Percentiles rank a stretch among this genome's conserved stretches.
Evolutionary conservation across 495 filamentous ascomycete genomes (phyloP).

Genomic region (Penicillium macrosclerotiorum): DNA sequence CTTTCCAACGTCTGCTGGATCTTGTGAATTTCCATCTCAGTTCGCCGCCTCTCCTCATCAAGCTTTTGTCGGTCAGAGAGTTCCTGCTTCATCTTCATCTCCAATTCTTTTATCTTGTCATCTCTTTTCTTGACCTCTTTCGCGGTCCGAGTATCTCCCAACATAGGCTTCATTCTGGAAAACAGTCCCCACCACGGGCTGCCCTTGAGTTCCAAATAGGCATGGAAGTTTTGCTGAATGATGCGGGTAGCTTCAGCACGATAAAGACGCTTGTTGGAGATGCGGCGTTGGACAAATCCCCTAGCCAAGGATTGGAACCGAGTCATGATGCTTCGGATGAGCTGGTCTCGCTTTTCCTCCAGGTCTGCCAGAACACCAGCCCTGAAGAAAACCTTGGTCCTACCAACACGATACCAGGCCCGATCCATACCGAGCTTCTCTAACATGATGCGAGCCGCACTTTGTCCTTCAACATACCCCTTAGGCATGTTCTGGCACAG

Average conservation of each 20-base stretch:
- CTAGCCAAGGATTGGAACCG: constrained; percentile 91
- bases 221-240: constrained; percentile 88
- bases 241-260: constrained; percentile 92
- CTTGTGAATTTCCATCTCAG: constrained; percentile 80
- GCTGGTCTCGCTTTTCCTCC: constrained; percentile 87
- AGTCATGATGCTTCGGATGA: constrained; percentile 90
- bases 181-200: constrained; percentile 98
- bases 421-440: constrained; percentile 83
- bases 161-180: constrained; percentile 90
- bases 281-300: constrained; percentile 82
- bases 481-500: constrained; percentile 86
- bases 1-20: constrained; percentile 93
- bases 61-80: constrained; percentile 70
- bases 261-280: constrained; percentile 89
- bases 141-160: constrained; percentile 86
- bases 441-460: constrained; percentile 79
- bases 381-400: constrained; percentile 98
- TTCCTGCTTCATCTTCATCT: constrained; percentile 78
- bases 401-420: constrained; percentile 84
- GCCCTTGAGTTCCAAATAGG: constrained; percentile 81
- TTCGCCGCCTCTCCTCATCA: constrained; percentile 88
- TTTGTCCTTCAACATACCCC: constrained; percentile 88
- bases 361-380: constrained; percentile 95
- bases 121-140: constrained; percentile 92
- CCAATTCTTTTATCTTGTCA: constrained; percentile 84